Evolutionary conservation across 176 grass and related monocot species (phyloP).

Genomic region (Bolboschoenus planiculmis): DNA sequence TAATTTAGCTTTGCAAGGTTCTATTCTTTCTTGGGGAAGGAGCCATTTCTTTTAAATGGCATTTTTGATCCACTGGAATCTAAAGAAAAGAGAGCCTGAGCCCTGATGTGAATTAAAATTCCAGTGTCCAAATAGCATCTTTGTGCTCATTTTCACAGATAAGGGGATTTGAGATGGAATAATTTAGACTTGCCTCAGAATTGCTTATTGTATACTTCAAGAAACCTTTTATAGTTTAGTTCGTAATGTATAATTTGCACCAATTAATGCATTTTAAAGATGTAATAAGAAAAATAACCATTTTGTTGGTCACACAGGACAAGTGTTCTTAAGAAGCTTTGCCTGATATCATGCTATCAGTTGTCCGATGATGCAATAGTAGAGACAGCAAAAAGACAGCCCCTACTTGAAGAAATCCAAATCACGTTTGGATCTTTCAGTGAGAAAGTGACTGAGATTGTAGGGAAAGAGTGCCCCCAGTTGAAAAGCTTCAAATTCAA

Average conservation of each 20-base stretch:
- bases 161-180: not conserved
- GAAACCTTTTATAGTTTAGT: too few relatives aligned
- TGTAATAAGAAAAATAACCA: not conserved
- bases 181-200: not conserved
- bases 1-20: not conserved
- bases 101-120: not conserved
- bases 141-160: not conserved
- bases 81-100: not conserved
- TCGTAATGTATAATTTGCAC: not conserved
- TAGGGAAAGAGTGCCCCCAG: conserved; percentile 20
- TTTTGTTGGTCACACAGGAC: conserved; percentile 13
- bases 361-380: not conserved
- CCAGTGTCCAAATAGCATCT: not conserved
- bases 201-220: not conserved
- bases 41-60: not conserved
- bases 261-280: not conserved
- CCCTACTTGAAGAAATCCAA: conserved; percentile 35
- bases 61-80: not conserved
- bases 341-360: conserved; percentile 16
- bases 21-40: not conserved
- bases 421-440: conserved; percentile 3
- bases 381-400: conserved; percentile 20
- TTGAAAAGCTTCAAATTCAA: conserved; percentile 31
- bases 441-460: not conserved
- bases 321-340: conserved; percentile 33